Evolutionary conservation across 495 filamentous ascomycete species (phyloP).

Genomic region (Trypethelium eluteriae): DNA sequence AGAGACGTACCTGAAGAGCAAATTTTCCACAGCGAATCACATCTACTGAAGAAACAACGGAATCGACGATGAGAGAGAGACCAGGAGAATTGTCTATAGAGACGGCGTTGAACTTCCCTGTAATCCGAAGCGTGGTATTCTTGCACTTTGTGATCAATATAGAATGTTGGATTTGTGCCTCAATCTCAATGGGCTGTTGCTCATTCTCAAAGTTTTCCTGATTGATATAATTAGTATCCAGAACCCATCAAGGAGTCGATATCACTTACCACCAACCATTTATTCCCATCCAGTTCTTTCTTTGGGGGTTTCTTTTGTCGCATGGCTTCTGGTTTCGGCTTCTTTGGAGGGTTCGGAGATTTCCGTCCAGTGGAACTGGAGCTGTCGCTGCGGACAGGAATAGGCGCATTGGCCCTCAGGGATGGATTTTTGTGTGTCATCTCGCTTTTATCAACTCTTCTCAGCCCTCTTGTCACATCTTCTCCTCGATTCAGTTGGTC

Average conservation of each 20-base stretch:
- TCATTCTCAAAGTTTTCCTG: slow-evolving; percentile 86
- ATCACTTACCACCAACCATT: slow-evolving; percentile 70
- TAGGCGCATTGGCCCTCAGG: slow-evolving; percentile 64
- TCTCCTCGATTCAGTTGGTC: slow-evolving; percentile 82
- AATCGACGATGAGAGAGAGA: slow-evolving; percentile 80
- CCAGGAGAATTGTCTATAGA: slow-evolving; percentile 82
- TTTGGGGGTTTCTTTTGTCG: slow-evolving; percentile 84
- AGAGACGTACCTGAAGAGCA: slow-evolving; percentile 45
- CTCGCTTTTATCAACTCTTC: slow-evolving; percentile 85
- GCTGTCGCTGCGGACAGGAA: slow-evolving; percentile 49
- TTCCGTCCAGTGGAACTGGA: slow-evolving; percentile 43
- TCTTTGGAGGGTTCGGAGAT: slow-evolving; percentile 67
- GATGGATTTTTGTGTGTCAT: slow-evolving; percentile 99
- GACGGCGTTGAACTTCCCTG: slow-evolving; percentile 89
- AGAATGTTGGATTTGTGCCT: slow-evolving; percentile 74
- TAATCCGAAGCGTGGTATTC: slow-evolving; percentile 80
- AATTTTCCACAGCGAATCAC: slow-evolving; percentile 91
- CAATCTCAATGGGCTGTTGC: slow-evolving; percentile 56
- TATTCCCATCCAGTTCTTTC: slow-evolving; percentile 89
- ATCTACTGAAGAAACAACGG: slow-evolving; percentile 82
- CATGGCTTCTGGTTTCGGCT: slow-evolving; percentile 92
- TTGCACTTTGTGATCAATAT: slow-evolving; percentile 86
- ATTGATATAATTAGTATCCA: slow-evolving; percentile 13
- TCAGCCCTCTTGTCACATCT: slow-evolving; percentile 72
- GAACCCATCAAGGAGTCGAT: background rate